Conservation (phyloP, 1,284 basidiomycete species). For the Microbotryum saponariae region DNA sequence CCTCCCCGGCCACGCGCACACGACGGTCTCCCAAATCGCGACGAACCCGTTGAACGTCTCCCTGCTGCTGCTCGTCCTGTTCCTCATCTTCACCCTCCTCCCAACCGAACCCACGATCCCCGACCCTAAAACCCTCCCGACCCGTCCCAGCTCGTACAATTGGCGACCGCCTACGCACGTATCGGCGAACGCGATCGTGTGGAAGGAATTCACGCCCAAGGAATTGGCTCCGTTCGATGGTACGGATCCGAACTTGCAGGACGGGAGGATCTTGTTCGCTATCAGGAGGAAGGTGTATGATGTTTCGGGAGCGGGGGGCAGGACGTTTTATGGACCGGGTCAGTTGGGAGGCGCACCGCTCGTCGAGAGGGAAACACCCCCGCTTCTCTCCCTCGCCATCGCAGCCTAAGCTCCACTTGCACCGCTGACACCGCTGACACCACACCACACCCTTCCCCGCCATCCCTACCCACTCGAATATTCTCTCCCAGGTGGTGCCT, state of each 20-base stretch:
- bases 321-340: conserved; percentile 36
- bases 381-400: not conserved
- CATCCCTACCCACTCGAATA: not conserved
- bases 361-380: too few relatives aligned
- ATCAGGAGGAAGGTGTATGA: conserved; percentile 37
- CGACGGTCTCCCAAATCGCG: conserved; percentile 1
- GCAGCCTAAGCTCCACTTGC: not conserved
- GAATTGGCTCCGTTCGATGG: conserved; percentile 32
- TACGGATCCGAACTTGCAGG: not conserved
- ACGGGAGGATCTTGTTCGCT: conserved; percentile 31
- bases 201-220: conserved; percentile 33
- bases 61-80: conserved; percentile 21
- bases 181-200: conserved; percentile 17
- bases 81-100: conserved; percentile 22
- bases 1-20: not conserved
- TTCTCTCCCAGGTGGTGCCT: conserved; percentile 16
- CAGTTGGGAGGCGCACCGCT: not conserved
- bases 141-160: conserved; percentile 28
- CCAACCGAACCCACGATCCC: conserved; percentile 19
- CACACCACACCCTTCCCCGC: too few relatives aligned
- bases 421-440: not conserved
- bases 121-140: conserved; percentile 9
- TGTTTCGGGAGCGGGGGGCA: conserved; percentile 22
- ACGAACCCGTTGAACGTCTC: conserved; percentile 25
- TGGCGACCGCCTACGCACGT: conserved; percentile 31